A percentile compares a stretch with the other conserved stretches of the same genome.
These are phyloP conservation scores for Penicillium parvum DNA, from an alignment of 495 filamentous ascomycete genomes.

Conservation along the genomic window DNA sequence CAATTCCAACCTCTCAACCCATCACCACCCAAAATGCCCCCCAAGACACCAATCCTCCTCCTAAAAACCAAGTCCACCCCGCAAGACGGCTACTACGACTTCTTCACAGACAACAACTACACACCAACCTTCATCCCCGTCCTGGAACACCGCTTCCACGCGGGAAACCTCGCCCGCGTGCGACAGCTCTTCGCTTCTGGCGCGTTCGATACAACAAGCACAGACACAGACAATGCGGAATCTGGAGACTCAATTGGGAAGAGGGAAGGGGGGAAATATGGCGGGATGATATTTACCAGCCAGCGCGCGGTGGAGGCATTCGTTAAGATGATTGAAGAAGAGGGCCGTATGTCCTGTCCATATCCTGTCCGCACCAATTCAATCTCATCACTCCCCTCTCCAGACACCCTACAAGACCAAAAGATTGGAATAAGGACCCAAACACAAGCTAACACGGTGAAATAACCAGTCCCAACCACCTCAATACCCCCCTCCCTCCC, in stretches of 20 bases:
- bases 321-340: conserved; percentile 54
- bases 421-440: too few species aligned
- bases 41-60: conserved; percentile 53
- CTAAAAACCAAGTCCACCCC: conserved; percentile 84
- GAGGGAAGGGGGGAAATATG: conserved; percentile 57
- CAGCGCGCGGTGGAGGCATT: conserved; percentile 92
- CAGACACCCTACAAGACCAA: not conserved
- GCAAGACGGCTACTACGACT: conserved; percentile 72
- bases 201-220: conserved; percentile 13
- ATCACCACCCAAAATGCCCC: conserved; percentile 12
- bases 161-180: conserved; percentile 43
- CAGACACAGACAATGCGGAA: not conserved
- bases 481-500: conserved; percentile 43
- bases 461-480: conserved; percentile 17
- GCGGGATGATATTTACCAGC: conserved; percentile 87
- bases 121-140: conserved; percentile 75
- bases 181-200: conserved; percentile 35
- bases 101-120: conserved; percentile 51
- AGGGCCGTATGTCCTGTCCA: conserved; percentile 25
- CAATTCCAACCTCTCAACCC: not conserved
- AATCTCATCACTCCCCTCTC: too few species aligned
- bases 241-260: conserved; percentile 2
- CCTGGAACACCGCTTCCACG: conserved; percentile 64
- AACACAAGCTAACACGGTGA: too few species aligned
- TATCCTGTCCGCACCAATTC: too few species aligned